Percentiles rank a stretch among this genome's conserved stretches.
Evolutionary conservation across 306 rosid genomes (phyloP).

Genomic region (Canavalia gladiata): DNA sequence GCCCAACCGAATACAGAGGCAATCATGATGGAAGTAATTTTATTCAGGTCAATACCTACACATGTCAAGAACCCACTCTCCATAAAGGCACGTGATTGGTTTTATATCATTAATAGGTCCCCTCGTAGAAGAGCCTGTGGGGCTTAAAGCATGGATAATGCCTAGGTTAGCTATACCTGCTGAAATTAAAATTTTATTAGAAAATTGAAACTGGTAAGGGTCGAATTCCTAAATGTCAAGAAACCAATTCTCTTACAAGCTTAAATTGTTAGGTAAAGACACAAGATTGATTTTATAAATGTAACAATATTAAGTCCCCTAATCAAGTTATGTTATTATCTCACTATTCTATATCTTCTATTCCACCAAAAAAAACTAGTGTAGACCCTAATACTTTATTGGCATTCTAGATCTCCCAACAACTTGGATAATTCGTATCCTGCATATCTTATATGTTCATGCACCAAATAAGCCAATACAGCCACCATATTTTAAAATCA

Average conservation of each 20-base stretch:
- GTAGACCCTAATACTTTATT: slow-evolving; percentile 14
- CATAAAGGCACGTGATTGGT: background rate
- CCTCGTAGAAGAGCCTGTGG: background rate
- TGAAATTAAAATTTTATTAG: background rate
- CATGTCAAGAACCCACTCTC: slow-evolving; percentile 3
- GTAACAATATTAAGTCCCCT: slow-evolving; percentile 10
- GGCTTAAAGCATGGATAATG: slow-evolving; percentile 2
- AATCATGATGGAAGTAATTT: background rate
- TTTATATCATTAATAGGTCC: background rate
- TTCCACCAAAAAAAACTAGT: background rate
- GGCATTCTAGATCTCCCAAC: background rate
- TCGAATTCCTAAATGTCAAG: background rate
- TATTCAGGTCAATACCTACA: background rate
- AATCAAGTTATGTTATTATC: background rate
- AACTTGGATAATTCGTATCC: slow-evolving; percentile 23
- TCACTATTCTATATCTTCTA: background rate
- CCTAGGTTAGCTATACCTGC: background rate
- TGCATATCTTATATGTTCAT: background rate
- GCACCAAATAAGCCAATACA: slow-evolving; percentile 20
- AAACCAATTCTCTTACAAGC: background rate
- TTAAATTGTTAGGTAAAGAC: background rate
- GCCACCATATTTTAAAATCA: background rate
- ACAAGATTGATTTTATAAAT: background rate
- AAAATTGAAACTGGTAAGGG: background rate
- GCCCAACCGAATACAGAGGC: background rate